Percentiles rank a stretch among this genome's conserved stretches.
Evolutionary conservation across 2,329 filamentous ascomycete genomes (phyloP).

Genomic region (Hymenoscyphus fructigenus): DNA sequence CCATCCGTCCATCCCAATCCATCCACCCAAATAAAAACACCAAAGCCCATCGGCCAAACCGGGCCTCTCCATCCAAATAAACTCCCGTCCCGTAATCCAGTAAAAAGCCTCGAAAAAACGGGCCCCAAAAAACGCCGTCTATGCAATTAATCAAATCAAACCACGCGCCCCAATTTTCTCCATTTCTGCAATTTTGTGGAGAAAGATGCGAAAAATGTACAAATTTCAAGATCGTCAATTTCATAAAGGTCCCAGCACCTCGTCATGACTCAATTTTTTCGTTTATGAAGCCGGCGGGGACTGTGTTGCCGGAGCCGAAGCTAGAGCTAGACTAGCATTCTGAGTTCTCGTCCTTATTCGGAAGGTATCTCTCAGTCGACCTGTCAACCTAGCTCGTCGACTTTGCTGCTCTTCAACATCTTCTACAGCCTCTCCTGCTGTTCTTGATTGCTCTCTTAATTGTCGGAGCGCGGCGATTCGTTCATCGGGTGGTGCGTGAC

Average conservation of each 20-base stretch:
- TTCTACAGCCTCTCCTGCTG: slow-evolving; percentile 11
- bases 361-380: slow-evolving; percentile 32
- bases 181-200: not conserved
- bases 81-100: not conserved
- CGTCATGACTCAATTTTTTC: not conserved
- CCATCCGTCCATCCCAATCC: not conserved
- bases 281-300: not conserved
- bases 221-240: slow-evolving; percentile 8
- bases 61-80: not conserved
- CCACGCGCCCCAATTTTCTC: not conserved
- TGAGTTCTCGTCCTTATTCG: slow-evolving; percentile 32
- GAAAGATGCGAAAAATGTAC: slow-evolving; percentile 6
- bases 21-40: not conserved
- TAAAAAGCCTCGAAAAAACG: not conserved
- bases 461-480: slow-evolving; percentile 59
- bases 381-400: slow-evolving; percentile 32
- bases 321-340: slow-evolving; percentile 3
- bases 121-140: slow-evolving; percentile 3
- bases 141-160: slow-evolving; percentile 4
- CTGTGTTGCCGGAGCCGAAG: not conserved
- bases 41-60: not conserved
- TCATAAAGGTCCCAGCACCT: not conserved
- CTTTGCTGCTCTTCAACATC: slow-evolving; percentile 27
- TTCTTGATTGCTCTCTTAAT: slow-evolving; percentile 42
- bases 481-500: slow-evolving; percentile 60